Evolutionary conservation across 768 basidiomycete species (phyloP).

Genomic region (Polyporus arcularius): DNA sequence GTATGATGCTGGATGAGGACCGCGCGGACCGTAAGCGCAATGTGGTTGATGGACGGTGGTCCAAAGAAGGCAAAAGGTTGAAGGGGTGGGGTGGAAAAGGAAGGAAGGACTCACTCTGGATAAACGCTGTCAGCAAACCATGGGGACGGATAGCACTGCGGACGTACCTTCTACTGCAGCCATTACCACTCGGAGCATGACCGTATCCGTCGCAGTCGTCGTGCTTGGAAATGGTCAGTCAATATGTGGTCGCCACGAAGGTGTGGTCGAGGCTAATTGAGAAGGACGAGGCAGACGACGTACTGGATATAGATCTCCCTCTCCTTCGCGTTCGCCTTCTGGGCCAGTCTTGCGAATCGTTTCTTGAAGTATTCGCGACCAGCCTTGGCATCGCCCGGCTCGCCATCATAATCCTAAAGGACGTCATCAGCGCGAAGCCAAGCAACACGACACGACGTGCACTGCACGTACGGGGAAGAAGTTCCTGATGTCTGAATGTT

Average conservation of each 20-base stretch:
- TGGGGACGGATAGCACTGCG: constrained; percentile 2
- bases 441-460: not conserved
- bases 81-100: constrained; percentile 27
- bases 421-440: not conserved
- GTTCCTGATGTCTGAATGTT: constrained; percentile 78
- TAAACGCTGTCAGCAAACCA: constrained; percentile 13
- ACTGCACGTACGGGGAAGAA: constrained; percentile 74
- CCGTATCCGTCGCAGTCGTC: constrained; percentile 91
- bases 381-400: constrained; percentile 65
- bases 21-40: constrained; percentile 17
- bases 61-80: constrained; percentile 22
- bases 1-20: constrained; percentile 56
- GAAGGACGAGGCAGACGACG: constrained; percentile 36
- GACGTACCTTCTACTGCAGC: constrained; percentile 89
- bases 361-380: constrained; percentile 91
- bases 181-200: constrained; percentile 88
- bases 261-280: constrained; percentile 1
- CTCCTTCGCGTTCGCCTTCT: constrained; percentile 84
- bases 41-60: constrained; percentile 5
- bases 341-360: constrained; percentile 79
- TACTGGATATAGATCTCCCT: constrained; percentile 94
- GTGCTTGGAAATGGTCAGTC: constrained; percentile 47
- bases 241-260: constrained; percentile 15
- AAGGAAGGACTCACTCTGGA: constrained; percentile 64
- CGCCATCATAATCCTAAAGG: constrained; percentile 79